These are phyloP conservation scores for Pichia occidentalis DNA, from an alignment of 805 yeast genomes.

Conservation along the genomic window DNA sequence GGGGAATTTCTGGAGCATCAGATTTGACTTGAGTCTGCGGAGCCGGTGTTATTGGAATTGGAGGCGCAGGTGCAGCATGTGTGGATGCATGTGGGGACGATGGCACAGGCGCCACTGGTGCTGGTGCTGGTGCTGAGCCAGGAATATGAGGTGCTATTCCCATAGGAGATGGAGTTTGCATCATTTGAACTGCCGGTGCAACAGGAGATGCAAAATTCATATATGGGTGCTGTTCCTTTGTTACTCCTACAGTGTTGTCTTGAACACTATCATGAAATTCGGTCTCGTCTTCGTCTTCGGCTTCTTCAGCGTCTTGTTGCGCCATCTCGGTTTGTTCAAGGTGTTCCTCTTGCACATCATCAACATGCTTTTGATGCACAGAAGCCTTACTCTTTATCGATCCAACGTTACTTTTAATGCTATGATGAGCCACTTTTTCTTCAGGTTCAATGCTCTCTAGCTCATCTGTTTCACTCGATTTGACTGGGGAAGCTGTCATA, in stretches of 20 bases:
- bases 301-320: background rate
- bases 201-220: too few species aligned
- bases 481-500: too few species aligned
- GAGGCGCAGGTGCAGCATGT: constrained; percentile 15
- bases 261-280: constrained; percentile 8
- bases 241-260: constrained; percentile 5
- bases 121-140: too few species aligned
- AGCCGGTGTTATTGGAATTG: constrained; percentile 11
- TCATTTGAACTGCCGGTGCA: too few species aligned
- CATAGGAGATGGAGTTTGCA: too few species aligned
- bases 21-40: too few species aligned
- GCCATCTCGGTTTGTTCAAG: constrained; percentile 1
- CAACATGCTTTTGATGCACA: constrained; percentile 7
- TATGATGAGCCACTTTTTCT: constrained; percentile 1
- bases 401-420: too few species aligned
- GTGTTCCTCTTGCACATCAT: constrained; percentile 16
- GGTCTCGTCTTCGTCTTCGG: background rate
- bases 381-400: too few species aligned
- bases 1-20: background rate
- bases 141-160: too few species aligned
- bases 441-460: constrained; percentile 20
- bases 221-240: constrained; percentile 4
- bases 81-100: constrained; percentile 11
- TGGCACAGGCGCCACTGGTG: constrained; percentile 12
- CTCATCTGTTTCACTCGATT: too few species aligned